Percentiles rank a stretch among this genome's conserved stretches.
phyloP scores from a whole-genome alignment of 805 yeast genomes.

The Barnettozyma populi region DNA sequence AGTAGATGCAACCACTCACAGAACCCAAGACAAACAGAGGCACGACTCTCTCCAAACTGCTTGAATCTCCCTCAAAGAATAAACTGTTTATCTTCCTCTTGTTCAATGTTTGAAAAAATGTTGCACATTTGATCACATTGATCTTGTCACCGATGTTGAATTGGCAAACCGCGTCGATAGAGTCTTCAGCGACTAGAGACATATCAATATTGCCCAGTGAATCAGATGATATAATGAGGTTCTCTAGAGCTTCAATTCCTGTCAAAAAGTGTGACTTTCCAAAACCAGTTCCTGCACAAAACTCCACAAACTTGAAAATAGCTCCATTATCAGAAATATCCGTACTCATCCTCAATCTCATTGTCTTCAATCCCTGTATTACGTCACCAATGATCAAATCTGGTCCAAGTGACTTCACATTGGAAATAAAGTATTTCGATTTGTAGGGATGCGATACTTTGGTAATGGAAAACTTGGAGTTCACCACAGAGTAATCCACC shows the following conservation, averaged over 20 bases:
- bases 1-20: slow-evolving; percentile 22
- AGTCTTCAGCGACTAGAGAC: not conserved
- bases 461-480: slow-evolving; percentile 28
- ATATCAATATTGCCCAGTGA: slow-evolving; percentile 15
- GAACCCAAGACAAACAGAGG: slow-evolving; percentile 24
- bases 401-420: slow-evolving; percentile 16
- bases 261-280: slow-evolving; percentile 12
- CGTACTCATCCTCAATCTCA: slow-evolving; percentile 13
- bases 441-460: slow-evolving; percentile 20
- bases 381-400: slow-evolving; percentile 21
- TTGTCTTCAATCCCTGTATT: slow-evolving; percentile 8
- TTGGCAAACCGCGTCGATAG: slow-evolving; percentile 5
- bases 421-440: slow-evolving; percentile 11
- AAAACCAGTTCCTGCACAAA: not conserved
- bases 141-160: slow-evolving; percentile 22
- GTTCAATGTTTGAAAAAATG: not conserved
- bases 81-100: slow-evolving; percentile 1
- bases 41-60: slow-evolving; percentile 4
- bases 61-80: not conserved
- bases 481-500: slow-evolving; percentile 30
- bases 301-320: slow-evolving; percentile 13
- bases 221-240: slow-evolving; percentile 12
- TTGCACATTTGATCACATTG: slow-evolving; percentile 19
- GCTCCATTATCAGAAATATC: slow-evolving; percentile 10
- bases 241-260: slow-evolving; percentile 12